Evolutionary conservation across 345 rosid genomes (phyloP).

Genomic region (Boechera divaricarpa): DNA sequence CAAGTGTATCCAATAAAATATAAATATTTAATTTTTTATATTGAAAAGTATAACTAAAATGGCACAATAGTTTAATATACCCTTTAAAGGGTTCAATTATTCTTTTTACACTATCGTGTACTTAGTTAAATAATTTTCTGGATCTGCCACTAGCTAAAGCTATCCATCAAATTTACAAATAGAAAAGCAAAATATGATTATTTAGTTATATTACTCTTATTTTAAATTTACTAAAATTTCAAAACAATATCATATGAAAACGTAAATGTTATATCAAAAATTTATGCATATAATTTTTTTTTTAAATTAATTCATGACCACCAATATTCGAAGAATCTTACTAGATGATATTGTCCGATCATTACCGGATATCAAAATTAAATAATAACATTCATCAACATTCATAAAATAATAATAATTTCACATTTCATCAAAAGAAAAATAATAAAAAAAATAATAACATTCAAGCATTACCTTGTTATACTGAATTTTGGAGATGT

Average conservation of each 20-base stretch:
- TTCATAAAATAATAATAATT: too few species aligned
- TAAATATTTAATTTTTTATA: too few species aligned
- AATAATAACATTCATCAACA: background rate
- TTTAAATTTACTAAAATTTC: background rate
- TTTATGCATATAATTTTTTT: background rate
- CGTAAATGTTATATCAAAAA: background rate
- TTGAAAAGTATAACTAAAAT: too few species aligned
- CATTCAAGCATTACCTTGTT: conserved; percentile 55
- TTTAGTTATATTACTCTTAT: background rate
- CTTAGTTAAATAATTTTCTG: too few species aligned
- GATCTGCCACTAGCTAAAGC: background rate
- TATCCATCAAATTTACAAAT: background rate
- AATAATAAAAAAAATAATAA: background rate
- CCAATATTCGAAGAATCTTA: background rate
- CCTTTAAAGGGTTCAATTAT: too few species aligned
- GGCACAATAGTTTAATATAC: too few species aligned
- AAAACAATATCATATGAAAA: background rate
- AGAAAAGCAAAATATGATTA: background rate
- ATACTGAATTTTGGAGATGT: conserved; percentile 78
- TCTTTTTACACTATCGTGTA: too few species aligned
- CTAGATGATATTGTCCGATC: background rate
- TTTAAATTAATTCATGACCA: background rate
- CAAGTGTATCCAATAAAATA: too few species aligned
- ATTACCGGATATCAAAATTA: background rate
- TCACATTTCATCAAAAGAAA: too few species aligned